Evolutionary conservation across 2,329 filamentous ascomycete species (phyloP).

Genomic region (Leptographium radiaticola): DNA sequence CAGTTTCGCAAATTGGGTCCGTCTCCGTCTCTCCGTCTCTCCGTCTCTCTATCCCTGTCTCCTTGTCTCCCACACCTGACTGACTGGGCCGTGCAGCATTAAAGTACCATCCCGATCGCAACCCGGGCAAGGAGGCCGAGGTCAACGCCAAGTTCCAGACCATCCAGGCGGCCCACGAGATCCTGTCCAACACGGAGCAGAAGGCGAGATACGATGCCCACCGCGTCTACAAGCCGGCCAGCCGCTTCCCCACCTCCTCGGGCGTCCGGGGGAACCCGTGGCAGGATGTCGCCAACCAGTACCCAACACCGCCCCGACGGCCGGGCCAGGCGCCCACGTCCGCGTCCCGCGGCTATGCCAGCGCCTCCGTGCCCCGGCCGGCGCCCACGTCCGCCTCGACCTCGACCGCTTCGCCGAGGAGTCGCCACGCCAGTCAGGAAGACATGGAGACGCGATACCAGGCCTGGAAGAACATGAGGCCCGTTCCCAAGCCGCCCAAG

Average conservation of each 20-base stretch:
- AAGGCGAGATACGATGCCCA: slow-evolving; percentile 41
- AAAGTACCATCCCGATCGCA: slow-evolving; percentile 80
- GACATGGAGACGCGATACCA: slow-evolving; percentile 15
- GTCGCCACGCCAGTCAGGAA: slow-evolving; percentile 10
- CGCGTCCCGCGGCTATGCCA: slow-evolving; percentile 6
- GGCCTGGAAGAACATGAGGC: slow-evolving; percentile 24
- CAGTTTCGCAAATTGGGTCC: slow-evolving; percentile 73
- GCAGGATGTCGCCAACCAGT: slow-evolving; percentile 34
- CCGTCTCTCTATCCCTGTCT: neutral
- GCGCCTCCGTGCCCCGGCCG: neutral
- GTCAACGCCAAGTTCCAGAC: slow-evolving; percentile 73
- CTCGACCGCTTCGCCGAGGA: slow-evolving; percentile 10
- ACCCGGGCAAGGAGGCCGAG: slow-evolving; percentile 68
- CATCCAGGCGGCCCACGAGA: slow-evolving; percentile 76
- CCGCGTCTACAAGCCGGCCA: slow-evolving; percentile 19
- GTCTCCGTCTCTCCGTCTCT: neutral
- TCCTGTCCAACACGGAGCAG: slow-evolving; percentile 40
- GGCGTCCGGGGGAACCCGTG: slow-evolving; percentile 46
- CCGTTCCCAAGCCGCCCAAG: slow-evolving; percentile 8
- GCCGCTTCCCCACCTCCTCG: slow-evolving; percentile 33
- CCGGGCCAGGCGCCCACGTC: slow-evolving; percentile 11
- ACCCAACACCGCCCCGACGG: slow-evolving; percentile 29
- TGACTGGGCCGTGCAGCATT: slow-evolving; percentile 48
- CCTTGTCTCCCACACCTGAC: neutral
- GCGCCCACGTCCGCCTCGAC: slow-evolving; percentile 10